Evolutionary conservation across 2,329 filamentous ascomycete species (phyloP).

Genomic region (Aspergillus chevalieri): DNA sequence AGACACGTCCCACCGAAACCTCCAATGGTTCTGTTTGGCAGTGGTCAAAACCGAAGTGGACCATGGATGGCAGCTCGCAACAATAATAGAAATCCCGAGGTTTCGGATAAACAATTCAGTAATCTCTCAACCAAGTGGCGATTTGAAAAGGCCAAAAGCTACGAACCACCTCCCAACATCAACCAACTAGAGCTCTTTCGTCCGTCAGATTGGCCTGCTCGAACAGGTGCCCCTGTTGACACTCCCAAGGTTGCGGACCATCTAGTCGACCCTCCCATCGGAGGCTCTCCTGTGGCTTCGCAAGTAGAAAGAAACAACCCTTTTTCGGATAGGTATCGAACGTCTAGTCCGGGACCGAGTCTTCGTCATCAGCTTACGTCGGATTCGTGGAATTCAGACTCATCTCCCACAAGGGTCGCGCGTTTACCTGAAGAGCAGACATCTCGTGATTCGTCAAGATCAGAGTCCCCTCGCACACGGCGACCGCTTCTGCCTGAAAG

Average conservation of each 20-base stretch:
- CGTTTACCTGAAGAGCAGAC: background rate
- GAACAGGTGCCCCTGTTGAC: background rate
- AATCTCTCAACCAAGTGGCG: constrained; percentile 22
- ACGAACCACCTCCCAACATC: constrained; percentile 32
- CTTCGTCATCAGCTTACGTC: background rate
- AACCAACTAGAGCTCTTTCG: constrained; percentile 30
- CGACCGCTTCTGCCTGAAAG: background rate
- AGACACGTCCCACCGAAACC: background rate
- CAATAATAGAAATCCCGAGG: constrained; percentile 5
- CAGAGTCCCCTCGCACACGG: background rate
- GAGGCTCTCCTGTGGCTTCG: background rate
- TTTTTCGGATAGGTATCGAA: background rate
- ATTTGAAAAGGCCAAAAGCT: constrained; percentile 25
- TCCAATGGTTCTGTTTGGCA: background rate
- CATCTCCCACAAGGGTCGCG: background rate
- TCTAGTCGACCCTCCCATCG: background rate
- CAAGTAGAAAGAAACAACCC: background rate
- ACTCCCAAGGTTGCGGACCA: background rate
- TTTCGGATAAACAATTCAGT: background rate
- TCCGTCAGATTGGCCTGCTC: constrained; percentile 27
- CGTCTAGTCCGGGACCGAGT: background rate
- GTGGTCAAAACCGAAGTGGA: background rate
- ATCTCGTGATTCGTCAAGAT: background rate
- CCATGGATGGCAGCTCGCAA: constrained; percentile 1
- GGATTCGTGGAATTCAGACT: background rate